phyloP scores from a whole-genome alignment of 2,329 filamentous ascomycete genomes.

The Xylariaceae sp. region DNA sequence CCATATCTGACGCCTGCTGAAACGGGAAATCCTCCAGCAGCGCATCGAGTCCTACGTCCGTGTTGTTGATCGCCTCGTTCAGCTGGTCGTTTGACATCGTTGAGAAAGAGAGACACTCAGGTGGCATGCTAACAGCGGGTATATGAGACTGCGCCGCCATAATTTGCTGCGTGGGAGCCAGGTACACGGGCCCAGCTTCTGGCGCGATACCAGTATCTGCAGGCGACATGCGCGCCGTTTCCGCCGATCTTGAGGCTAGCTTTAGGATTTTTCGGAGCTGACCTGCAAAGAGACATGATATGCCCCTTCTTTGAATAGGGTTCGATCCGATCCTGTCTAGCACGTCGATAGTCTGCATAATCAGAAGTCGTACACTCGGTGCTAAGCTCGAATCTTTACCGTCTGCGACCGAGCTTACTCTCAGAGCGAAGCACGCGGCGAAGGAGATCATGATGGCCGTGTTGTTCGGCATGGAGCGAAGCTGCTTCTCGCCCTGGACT shows the following conservation, averaged over 20 bases:
- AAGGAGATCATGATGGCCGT: conserved; percentile 76
- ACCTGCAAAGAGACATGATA: conserved; percentile 55
- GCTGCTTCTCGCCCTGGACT: conserved; percentile 63
- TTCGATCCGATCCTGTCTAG: conserved; percentile 63
- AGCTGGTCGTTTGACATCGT: conserved; percentile 35
- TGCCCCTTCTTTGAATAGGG: conserved; percentile 61
- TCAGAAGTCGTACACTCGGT: conserved; percentile 57
- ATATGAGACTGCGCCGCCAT: conserved; percentile 24
- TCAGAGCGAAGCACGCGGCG: conserved; percentile 63
- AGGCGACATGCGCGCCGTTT: conserved; percentile 19
- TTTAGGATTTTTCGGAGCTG: conserved; percentile 47
- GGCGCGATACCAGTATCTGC: conserved; percentile 20
- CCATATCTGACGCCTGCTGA: conserved; percentile 31
- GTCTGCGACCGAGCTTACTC: conserved; percentile 54
- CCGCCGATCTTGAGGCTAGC: conserved; percentile 31
- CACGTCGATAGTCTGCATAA: conserved; percentile 64
- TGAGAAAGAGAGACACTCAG: conserved; percentile 32
- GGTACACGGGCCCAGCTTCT: conserved; percentile 20
- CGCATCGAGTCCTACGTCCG: conserved; percentile 32
- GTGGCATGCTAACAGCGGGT: conserved; percentile 20
- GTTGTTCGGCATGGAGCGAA: conserved; percentile 74
- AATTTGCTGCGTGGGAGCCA: conserved; percentile 17
- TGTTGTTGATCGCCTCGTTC: conserved; percentile 33
- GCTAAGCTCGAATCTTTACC: conserved; percentile 52
- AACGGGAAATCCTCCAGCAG: conserved; percentile 34